These are phyloP conservation scores for Neohortaea acidophila DNA, from an alignment of 495 filamentous ascomycete genomes.

Conservation along the genomic window DNA sequence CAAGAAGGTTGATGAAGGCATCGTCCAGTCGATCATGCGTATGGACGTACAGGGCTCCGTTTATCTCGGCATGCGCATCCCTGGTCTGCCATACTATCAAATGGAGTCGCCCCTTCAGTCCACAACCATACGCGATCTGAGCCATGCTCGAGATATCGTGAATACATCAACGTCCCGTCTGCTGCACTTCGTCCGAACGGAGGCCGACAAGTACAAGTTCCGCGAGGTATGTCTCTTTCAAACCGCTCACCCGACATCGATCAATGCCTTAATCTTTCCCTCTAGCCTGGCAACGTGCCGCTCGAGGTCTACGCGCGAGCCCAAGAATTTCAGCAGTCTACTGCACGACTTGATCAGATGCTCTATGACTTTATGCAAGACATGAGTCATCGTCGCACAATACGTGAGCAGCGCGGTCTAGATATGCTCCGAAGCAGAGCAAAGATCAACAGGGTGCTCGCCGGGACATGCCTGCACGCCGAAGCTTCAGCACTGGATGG, in stretches of 20 bases:
- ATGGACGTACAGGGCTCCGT: conserved; percentile 10
- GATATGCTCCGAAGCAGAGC: conserved; percentile 4
- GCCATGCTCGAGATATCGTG: conserved; percentile 9
- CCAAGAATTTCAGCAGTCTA: conserved; percentile 1
- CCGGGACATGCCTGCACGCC: conserved; percentile 4
- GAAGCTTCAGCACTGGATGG: conserved; percentile 9
- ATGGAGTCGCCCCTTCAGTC: conserved; percentile 2
- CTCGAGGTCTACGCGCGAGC: conserved; percentile 5
- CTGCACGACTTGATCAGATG: conserved; percentile 3
- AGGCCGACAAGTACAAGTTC: conserved; percentile 6
- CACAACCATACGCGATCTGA: conserved; percentile 3
- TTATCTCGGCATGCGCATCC: conserved; percentile 2
- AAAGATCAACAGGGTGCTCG: conserved; percentile 6
- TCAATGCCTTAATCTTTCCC: no score
- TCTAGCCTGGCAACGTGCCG: background rate
- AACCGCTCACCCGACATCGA: no score
- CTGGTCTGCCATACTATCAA: conserved; percentile 5
- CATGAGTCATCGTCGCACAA: background rate
- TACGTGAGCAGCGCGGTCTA: conserved; percentile 10
- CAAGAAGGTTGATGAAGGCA: conserved; percentile 4
- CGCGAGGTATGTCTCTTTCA: no score
- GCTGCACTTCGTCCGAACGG: conserved; percentile 7
- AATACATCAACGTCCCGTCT: conserved; percentile 4
- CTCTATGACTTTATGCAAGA: conserved; percentile 9
- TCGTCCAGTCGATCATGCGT: conserved; percentile 6